Evolutionary conservation across 2,329 filamentous ascomycete species (phyloP).

Genomic region (Thelonectria discophora): DNA sequence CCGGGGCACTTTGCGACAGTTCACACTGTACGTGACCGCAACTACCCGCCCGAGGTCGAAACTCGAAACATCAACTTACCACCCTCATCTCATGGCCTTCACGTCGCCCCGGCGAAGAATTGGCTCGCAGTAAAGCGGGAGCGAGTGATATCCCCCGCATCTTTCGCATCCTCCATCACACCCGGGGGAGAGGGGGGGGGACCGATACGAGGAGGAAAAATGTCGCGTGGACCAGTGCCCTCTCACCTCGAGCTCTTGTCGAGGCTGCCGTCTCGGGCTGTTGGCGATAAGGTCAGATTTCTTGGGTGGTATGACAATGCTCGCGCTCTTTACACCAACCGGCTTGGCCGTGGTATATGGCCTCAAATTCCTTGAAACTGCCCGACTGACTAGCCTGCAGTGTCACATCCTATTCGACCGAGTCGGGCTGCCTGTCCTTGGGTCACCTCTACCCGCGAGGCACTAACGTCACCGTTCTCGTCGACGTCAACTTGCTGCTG

Average conservation of each 20-base stretch:
- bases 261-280: slow-evolving; percentile 59
- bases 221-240: slow-evolving; percentile 69
- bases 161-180: slow-evolving; percentile 14
- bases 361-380: slow-evolving; percentile 35
- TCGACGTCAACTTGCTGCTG: slow-evolving; percentile 78
- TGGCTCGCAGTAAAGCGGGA: not conserved
- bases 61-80: slow-evolving; percentile 4
- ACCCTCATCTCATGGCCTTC: slow-evolving; percentile 1
- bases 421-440: slow-evolving; percentile 70
- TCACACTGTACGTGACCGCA: slow-evolving; percentile 10
- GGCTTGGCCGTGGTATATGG: slow-evolving; percentile 7
- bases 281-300: slow-evolving; percentile 85
- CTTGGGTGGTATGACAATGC: slow-evolving; percentile 78
- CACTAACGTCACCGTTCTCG: slow-evolving; percentile 60
- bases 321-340: slow-evolving; percentile 4
- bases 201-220: slow-evolving; percentile 37
- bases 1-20: not conserved
- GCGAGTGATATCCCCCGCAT: not conserved
- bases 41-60: slow-evolving; percentile 4
- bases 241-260: slow-evolving; percentile 73
- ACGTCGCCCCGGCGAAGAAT: not conserved
- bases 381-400: slow-evolving; percentile 47
- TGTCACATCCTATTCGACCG: slow-evolving; percentile 60
- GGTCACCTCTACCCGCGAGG: slow-evolving; percentile 70
- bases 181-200: slow-evolving; percentile 16